These are phyloP conservation scores for Lachnellula occidentalis DNA, from an alignment of 2,329 filamentous ascomycete species.

Conservation along the genomic window DNA sequence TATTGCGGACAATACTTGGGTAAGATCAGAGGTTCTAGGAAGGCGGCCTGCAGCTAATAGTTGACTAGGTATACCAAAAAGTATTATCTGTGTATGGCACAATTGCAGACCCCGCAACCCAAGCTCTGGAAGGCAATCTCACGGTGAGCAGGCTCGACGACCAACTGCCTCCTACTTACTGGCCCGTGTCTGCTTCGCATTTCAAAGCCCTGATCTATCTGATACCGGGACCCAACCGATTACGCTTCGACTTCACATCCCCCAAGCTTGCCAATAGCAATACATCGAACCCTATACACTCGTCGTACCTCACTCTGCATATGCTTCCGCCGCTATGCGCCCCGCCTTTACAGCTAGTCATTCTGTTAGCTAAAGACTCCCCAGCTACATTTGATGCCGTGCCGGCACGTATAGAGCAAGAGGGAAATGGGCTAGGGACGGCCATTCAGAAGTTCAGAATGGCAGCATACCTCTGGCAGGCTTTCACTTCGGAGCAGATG, in stretches of 20 bases:
- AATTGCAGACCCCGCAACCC: conserved; percentile 65
- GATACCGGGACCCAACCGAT: conserved; percentile 81
- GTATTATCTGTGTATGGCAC: conserved; percentile 76
- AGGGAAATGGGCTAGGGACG: conserved; percentile 75
- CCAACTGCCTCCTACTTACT: conserved; percentile 72
- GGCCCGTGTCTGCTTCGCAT: conserved; percentile 83
- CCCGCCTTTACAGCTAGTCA: conserved; percentile 83
- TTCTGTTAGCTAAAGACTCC: conserved; percentile 84
- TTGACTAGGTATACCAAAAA: conserved; percentile 77
- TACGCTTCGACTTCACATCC: conserved; percentile 83
- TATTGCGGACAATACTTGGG: conserved; percentile 77
- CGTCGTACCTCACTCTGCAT: conserved; percentile 75
- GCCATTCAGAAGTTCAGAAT: conserved; percentile 89
- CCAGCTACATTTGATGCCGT: conserved; percentile 77
- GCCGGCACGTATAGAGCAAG: conserved; percentile 67
- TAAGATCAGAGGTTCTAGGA: conserved; percentile 34
- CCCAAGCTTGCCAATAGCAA: conserved; percentile 70
- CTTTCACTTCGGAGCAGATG: conserved; percentile 97
- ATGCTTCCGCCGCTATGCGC: conserved; percentile 74
- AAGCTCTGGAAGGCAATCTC: conserved; percentile 70
- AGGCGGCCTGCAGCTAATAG: conserved; percentile 8
- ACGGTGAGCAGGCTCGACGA: conserved; percentile 80
- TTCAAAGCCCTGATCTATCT: conserved; percentile 91
- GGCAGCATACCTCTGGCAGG: conserved; percentile 95
- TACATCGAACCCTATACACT: conserved; percentile 64